A percentile compares a stretch with the other conserved stretches of the same genome.
Conservation (phyloP, 768 basidiomycete genomes). For the Tylopilus sp. region DNA sequence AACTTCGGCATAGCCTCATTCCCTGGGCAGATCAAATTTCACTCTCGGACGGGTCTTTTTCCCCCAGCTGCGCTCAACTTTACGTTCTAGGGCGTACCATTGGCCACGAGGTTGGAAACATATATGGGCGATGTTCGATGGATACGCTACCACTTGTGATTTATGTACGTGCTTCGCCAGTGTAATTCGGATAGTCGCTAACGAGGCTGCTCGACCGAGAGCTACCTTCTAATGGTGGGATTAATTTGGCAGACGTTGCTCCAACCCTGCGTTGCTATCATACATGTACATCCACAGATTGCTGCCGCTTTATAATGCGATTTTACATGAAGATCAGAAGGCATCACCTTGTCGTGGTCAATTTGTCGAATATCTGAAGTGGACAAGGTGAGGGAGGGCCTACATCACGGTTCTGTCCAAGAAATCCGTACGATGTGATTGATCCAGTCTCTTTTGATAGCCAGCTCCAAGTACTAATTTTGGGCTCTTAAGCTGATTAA, state of each 20-base stretch:
- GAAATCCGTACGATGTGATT: too few relatives aligned
- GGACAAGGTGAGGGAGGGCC: too few relatives aligned
- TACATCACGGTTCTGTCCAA: too few relatives aligned
- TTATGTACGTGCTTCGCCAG: conserved; percentile 10
- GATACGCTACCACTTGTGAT: neutral
- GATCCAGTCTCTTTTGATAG: too few relatives aligned
- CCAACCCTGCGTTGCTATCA: too few relatives aligned
- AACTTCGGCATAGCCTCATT: conserved; percentile 31
- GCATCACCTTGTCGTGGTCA: too few relatives aligned
- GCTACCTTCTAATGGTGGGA: neutral
- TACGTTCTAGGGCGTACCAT: neutral
- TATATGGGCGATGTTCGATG: neutral
- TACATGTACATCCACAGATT: neutral
- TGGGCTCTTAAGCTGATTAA: too few relatives aligned
- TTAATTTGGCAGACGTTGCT: neutral
- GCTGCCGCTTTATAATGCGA: too few relatives aligned
- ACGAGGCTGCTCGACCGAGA: neutral
- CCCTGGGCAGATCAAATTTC: conserved; percentile 28
- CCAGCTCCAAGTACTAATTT: too few relatives aligned
- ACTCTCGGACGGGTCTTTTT: conserved; percentile 4
- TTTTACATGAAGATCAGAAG: too few relatives aligned
- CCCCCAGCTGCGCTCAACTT: neutral
- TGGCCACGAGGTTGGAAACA: conserved; percentile 11
- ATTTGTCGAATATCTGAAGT: too few relatives aligned
- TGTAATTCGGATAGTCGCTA: neutral